Evolutionary conservation across 148 eudicot species (phyloP).

Genomic region (Salicornia ramosissima): DNA sequence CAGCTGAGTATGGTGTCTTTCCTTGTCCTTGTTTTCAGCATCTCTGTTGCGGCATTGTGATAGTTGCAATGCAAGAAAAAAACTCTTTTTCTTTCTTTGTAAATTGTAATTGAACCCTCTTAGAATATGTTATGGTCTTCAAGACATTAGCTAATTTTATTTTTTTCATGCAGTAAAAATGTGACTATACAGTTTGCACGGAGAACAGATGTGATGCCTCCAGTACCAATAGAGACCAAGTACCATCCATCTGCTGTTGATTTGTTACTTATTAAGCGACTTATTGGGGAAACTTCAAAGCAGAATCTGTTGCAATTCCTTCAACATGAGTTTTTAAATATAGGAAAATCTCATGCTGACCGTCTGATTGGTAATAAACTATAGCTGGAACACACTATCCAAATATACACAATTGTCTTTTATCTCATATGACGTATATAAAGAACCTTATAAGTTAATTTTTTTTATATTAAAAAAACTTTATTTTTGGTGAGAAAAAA

Average conservation of each 20-base stretch:
- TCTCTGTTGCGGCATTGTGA: slow-evolving; percentile 11
- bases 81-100: neutral
- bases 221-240: slow-evolving; percentile 86
- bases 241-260: slow-evolving; percentile 99
- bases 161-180: slow-evolving; percentile 60
- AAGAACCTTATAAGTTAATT: too few relatives aligned
- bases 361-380: slow-evolving; percentile 80
- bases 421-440: neutral
- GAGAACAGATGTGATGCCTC: slow-evolving; percentile 97
- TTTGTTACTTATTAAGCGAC: slow-evolving; percentile 90
- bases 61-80: neutral
- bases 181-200: slow-evolving; percentile 80
- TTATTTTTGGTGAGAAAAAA: too few relatives aligned
- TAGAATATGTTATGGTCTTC: neutral
- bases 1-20: slow-evolving; percentile 65
- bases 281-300: slow-evolving; percentile 87
- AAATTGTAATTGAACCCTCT: neutral
- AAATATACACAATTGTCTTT: neutral
- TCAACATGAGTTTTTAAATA: slow-evolving; percentile 94
- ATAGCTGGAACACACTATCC: neutral
- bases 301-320: slow-evolving; percentile 80
- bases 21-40: slow-evolving; percentile 24
- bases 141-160: slow-evolving; percentile 15
- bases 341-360: slow-evolving; percentile 82
- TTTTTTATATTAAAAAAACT: too few relatives aligned